Base-by-base conservation (phyloP, 2,329 filamentous ascomycete species). In the Ophiocordyceps camponoti-floridani region DNA sequence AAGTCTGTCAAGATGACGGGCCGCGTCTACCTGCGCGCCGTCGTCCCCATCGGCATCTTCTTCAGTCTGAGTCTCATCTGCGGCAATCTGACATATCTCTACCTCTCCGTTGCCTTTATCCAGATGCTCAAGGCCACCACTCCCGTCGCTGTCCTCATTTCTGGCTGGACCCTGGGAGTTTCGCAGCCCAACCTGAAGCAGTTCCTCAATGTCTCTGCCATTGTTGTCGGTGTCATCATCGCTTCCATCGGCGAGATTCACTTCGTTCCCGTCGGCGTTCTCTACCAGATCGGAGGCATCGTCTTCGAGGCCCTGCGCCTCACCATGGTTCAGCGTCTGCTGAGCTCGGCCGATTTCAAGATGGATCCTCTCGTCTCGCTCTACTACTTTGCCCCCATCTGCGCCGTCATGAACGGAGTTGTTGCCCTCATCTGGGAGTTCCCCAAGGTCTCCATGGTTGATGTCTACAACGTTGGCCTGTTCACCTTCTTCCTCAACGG, bases 351-450 rank as follows among this genome's bases (percentile, higher is more conserved):
- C 43, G 83, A 86, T 42, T 61, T 83, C 66, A 85, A 84, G 68
- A 91, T 93, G 85, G 84, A 91, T 56, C 84, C 85, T 31, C 72
- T 94, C 37, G 84, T 91, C 49, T 85, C 83, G 30, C 73, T 93
- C 18, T 93, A 93, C 71, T 93, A 93, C 69, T 93, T 85, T 58
- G 86, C 85, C 0, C 85, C 85, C 6, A 79, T 86, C 43, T 93
- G 85, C 62, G 82, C 84, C 43, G 62, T 81, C 53, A 86, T 87
- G 78, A 93, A 93, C 64, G 67, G 81, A 46, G 53, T 81, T 35
- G 76, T 85, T 31, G 77, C 81, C 49, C 59, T 84, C 47, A 67
- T 82, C 52, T 67, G 76, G n/a, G 84, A 93, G 63, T 59, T 82
- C 2, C 75, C 75, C 33, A 67, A 58, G 33, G 76, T 93, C 63